Base-by-base conservation (phyloP, 495 filamentous ascomycete genomes). In the Hypomontagnella monticulosa region DNA sequence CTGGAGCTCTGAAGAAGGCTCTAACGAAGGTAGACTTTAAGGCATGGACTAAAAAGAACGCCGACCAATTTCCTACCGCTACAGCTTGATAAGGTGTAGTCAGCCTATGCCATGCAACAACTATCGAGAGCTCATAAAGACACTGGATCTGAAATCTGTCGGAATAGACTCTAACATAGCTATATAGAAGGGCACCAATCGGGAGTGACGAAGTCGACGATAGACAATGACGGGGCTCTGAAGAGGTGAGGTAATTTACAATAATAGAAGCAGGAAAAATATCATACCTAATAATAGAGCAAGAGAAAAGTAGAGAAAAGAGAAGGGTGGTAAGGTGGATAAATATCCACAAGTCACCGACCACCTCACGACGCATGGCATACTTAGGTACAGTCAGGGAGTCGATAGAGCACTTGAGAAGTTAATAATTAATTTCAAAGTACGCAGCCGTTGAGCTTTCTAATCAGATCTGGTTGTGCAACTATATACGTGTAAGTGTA, bases 1-100 rank as follows among this genome's bases (percentile, higher is more conserved):
- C 76, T n/a, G 93, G 87, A 36, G 93, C 96, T 56, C 83, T 89
- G 16, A 61, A 71, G n/a, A 63, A 71, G 20, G 74, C 73, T 49
- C 66, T 72, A 10, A 71, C 69, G 33, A 76, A 77, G 66, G 69
- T 77, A 14, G 73, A 84, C 57, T 62, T 82, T 56, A 72, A 70
- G 42, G 68, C 71, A 11, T 81, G 81, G 79, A 73, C 75, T 51
- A 73, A 80, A 72, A 78, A 74, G 51, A 78, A 83, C 53, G 78
- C 76, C 18, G 67, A 69, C 59, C 67, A 75, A 20, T 81, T 81
- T 62, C 78, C 79, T 52, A 76, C 65, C 27, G 73, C 79, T 19
- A 56, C 74, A 20, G 69, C 66, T 38, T 70, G 79, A 59, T 80
- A 76, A 57, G 14, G 18, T 8, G 12, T 10, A 10, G 6, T 38